Percentiles rank a stretch among this genome's conserved stretches.
Evolutionary conservation across 78 protist genomes (phyloP).

Genomic region (Dictyostelium firmibasis): DNA sequence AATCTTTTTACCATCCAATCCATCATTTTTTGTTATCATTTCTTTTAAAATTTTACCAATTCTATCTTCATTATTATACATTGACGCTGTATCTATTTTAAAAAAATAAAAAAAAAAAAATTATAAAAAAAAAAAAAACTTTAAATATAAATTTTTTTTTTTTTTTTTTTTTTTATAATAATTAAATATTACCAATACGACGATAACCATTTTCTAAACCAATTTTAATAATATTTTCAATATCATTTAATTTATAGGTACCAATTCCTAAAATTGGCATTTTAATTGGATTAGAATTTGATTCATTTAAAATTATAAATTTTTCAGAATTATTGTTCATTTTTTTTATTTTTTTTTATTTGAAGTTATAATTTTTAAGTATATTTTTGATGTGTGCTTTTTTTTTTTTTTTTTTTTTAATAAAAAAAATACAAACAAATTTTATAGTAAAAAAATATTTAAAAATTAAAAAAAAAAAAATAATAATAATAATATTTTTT

Average conservation of each 20-base stretch:
- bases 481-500: too few relatives aligned
- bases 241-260: not conserved
- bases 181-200: not conserved
- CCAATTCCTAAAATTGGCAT: not conserved
- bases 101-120: too few relatives aligned
- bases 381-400: too few relatives aligned
- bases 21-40: not conserved
- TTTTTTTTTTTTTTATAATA: too few relatives aligned
- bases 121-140: too few relatives aligned
- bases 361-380: too few relatives aligned
- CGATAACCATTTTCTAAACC: not conserved
- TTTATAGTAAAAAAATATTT: too few relatives aligned
- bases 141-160: too few relatives aligned
- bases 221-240: not conserved
- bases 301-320: not conserved
- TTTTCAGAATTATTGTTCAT: not conserved
- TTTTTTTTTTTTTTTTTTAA: too few relatives aligned
- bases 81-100: conserved; percentile 63
- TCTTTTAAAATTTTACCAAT: conserved; percentile 39
- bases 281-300: not conserved
- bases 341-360: too few relatives aligned
- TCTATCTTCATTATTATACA: conserved; percentile 47
- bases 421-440: too few relatives aligned
- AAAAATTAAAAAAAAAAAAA: too few relatives aligned
- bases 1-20: not conserved